Base-by-base conservation (phyloP, 495 filamentous ascomycete genomes). In the Apodospora peruviana region DNA sequence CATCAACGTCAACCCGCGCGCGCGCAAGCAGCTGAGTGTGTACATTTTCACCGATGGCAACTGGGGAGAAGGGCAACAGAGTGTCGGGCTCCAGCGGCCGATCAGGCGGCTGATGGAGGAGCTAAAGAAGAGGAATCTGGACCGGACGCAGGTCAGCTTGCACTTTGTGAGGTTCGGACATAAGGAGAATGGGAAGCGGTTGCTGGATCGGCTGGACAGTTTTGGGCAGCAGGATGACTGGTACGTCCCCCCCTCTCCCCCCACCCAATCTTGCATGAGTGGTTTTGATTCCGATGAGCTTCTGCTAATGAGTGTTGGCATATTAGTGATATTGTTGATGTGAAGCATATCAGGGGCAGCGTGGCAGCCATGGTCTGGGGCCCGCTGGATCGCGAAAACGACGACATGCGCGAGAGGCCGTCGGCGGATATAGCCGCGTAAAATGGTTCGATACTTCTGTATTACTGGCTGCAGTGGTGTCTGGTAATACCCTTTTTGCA, bases 91-190 rank as follows among this genome's bases (percentile, higher is more conserved):
- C 10, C 51, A 50, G 23, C 25, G 39, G n/a, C 53, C 59, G 4
- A 65, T 70, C 2, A 22, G 36, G 34, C 40, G 47, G 40, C 45
- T 68, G 22, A 58, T 61, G 5, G 39, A 56, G 2, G 57, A 62
- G 44, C 40, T 65, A 16, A 23, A 50, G 39, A 17, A 45, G 9
- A 41, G 62, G 5, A 39, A 51, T 0, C 23, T 57, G 21, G 51
- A 51, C 14, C 46, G 51, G 20, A 50, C 52, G 19, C 53, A 64
- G 39, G 53, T 67, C 40, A 66, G 59, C 5, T 62, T 74, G 34
- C 64, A 73, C 44, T 70, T 72, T 56, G 66, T 74, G 37, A 64
- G 61, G 2, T 72, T 73, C 45, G 71, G 70, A 10, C 50, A 70
- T 24, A 50, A 65, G 40, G 19, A 45, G 25, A 50, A 45, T 16